phyloP scores from a whole-genome alignment of 371 early-diverging fungal genomes.

The Mucor saturninus region DNA sequence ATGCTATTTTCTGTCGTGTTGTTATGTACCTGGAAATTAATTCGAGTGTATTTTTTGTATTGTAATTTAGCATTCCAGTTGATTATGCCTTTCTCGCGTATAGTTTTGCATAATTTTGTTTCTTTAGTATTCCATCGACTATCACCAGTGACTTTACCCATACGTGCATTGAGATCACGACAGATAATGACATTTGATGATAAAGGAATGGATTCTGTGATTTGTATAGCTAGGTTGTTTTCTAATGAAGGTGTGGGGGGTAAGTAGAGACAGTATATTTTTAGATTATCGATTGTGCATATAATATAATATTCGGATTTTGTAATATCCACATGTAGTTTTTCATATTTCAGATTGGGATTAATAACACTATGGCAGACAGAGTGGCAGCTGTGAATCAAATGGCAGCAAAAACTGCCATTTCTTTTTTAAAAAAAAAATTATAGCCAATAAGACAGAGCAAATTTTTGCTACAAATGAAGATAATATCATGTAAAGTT shows the following conservation, averaged over 20 bases:
- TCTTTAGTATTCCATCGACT: not conserved
- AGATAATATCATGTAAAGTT: no score
- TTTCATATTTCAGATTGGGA: not conserved
- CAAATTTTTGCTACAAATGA: no score
- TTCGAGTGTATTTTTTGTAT: not conserved
- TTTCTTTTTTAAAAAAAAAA: no score
- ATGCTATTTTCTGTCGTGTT: not conserved
- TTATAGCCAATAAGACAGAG: no score
- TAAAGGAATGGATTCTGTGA: no score
- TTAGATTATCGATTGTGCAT: no score
- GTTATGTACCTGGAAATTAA: not conserved
- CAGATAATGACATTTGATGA: not conserved
- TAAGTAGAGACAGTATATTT: no score
- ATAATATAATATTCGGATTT: not conserved
- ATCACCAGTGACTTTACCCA: conserved; percentile 6
- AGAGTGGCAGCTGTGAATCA: no score
- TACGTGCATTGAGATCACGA: conserved; percentile 15
- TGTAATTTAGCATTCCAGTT: not conserved
- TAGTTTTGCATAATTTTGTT: not conserved
- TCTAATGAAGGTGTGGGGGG: no score
- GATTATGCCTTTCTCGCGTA: not conserved
- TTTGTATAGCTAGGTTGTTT: no score
- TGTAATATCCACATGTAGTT: not conserved
- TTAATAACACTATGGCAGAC: no score
- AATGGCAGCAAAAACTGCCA: no score